A percentile compares a stretch with the other conserved stretches of the same genome.
Evolutionary conservation across 257 asterid species (phyloP).

Genomic region (Leptodermis oblonga): DNA sequence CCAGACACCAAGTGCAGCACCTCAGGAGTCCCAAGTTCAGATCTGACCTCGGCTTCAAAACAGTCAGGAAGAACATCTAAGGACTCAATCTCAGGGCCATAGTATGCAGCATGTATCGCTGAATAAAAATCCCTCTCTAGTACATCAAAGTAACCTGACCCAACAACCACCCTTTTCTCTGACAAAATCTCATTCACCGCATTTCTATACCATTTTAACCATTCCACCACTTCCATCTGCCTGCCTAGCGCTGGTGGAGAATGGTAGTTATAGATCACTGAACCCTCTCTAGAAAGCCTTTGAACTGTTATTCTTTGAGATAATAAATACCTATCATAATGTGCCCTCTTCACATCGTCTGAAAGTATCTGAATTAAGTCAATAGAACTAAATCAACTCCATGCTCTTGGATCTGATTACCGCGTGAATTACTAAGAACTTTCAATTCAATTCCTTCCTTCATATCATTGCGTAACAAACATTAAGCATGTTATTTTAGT

Average conservation of each 20-base stretch:
- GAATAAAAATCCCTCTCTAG: slow-evolving; percentile 82
- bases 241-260: slow-evolving; percentile 29
- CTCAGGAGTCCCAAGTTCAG: slow-evolving; percentile 54
- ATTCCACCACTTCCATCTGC: slow-evolving; percentile 89
- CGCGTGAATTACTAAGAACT: neutral
- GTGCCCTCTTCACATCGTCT: slow-evolving; percentile 75
- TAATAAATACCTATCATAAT: slow-evolving; percentile 61
- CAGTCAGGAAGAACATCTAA: slow-evolving; percentile 71
- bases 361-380: slow-evolving; percentile 73
- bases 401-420: neutral
- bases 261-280: slow-evolving; percentile 43
- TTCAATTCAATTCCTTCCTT: neutral
- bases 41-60: slow-evolving; percentile 96
- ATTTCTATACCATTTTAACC: slow-evolving; percentile 86
- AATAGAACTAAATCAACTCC: slow-evolving; percentile 1
- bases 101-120: slow-evolving; percentile 77
- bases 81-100: slow-evolving; percentile 82
- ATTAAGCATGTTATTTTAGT: neutral
- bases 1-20: slow-evolving; percentile 94
- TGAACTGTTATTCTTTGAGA: slow-evolving; percentile 41
- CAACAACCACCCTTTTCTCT: slow-evolving; percentile 75
- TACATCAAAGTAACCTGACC: slow-evolving; percentile 78
- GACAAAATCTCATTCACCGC: slow-evolving; percentile 69
- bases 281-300: slow-evolving; percentile 35
- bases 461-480: neutral